Evolutionary conservation across 176 grass and related monocot species (phyloP).

Genomic region (Oryza meyeriana): DNA sequence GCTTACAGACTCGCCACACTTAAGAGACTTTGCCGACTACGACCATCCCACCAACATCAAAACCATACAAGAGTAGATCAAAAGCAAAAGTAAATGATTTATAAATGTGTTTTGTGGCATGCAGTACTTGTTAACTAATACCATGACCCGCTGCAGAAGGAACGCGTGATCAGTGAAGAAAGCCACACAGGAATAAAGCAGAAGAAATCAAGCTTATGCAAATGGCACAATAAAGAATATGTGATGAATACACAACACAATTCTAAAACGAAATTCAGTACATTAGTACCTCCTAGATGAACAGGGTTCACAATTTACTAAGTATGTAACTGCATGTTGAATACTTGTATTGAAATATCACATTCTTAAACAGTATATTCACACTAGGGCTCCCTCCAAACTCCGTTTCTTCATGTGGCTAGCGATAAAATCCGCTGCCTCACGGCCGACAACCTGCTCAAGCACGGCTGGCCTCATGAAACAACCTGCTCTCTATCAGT

Average conservation of each 20-base stretch:
- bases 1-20: too few relatives aligned
- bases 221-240: constrained; percentile 14
- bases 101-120: not conserved
- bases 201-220: constrained; percentile 1
- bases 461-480: too few relatives aligned
- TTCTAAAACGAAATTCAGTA: not conserved
- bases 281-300: not conserved
- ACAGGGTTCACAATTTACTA: not conserved
- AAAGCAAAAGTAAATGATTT: constrained; percentile 5
- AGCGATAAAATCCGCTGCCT: too few relatives aligned
- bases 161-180: not conserved
- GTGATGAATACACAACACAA: not conserved
- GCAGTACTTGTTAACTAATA: not conserved
- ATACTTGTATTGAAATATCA: constrained; percentile 10
- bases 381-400: too few relatives aligned
- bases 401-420: too few relatives aligned
- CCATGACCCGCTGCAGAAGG: not conserved
- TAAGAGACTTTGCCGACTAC: too few relatives aligned
- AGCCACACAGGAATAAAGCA: not conserved
- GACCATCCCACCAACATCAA: too few relatives aligned
- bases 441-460: too few relatives aligned
- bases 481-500: too few relatives aligned
- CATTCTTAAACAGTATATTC: constrained; percentile 15
- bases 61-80: not conserved
- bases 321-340: not conserved